phyloP scores from a whole-genome alignment of 2,329 filamentous ascomycete species.

The Ceratocystiopsis sp. region DNA sequence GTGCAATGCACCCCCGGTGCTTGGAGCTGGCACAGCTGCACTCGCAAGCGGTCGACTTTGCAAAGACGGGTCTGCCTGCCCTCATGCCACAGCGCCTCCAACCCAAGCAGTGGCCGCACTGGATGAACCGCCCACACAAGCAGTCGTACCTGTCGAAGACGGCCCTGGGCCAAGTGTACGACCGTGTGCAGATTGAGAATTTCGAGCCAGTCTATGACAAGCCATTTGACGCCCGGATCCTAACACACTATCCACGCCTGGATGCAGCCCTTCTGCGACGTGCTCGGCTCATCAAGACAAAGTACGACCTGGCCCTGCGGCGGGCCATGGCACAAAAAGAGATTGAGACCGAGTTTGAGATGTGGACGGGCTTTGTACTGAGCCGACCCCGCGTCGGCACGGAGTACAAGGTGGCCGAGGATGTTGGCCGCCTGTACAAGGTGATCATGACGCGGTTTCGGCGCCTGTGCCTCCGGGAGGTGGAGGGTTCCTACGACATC shows the following conservation, averaged over 20 bases:
- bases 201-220: conserved; percentile 58
- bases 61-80: conserved; percentile 73
- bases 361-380: conserved; percentile 76
- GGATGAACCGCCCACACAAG: conserved; percentile 54
- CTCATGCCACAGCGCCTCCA: conserved; percentile 42
- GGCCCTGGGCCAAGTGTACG: conserved; percentile 68
- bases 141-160: conserved; percentile 48
- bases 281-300: conserved; percentile 49
- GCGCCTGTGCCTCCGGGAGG: conserved; percentile 45
- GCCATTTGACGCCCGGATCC: conserved; percentile 60
- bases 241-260: conserved; percentile 39
- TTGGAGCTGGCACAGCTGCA: conserved; percentile 63
- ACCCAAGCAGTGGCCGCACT: conserved; percentile 63
- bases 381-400: conserved; percentile 51
- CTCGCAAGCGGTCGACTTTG: conserved; percentile 84
- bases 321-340: conserved; percentile 74
- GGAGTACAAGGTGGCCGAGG: conserved; percentile 79
- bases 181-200: conserved; percentile 48
- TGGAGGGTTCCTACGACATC: conserved; percentile 38
- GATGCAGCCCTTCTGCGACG: conserved; percentile 36
- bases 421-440: conserved; percentile 51
- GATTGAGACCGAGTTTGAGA: conserved; percentile 76
- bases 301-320: conserved; percentile 62
- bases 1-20: conserved; percentile 53
- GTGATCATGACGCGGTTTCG: conserved; percentile 54